Conservation (phyloP, 1,139 yeast species). For the Pichia sp. region DNA sequence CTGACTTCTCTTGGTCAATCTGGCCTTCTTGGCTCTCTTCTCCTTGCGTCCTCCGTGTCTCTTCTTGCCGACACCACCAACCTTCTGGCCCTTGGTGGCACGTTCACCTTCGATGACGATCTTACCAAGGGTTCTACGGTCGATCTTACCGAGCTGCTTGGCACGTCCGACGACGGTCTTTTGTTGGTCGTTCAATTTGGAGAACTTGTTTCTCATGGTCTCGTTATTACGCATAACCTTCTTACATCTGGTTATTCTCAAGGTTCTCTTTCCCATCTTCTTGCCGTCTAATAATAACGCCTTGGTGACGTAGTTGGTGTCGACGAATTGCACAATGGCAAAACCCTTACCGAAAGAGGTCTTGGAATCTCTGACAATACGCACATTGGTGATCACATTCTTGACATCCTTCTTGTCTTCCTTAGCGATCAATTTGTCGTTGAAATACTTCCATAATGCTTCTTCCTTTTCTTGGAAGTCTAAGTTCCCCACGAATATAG, state of each 20-base stretch:
- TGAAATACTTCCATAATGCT: conserved; percentile 80
- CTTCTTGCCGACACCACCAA: conserved; percentile 59
- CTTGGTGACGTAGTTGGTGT: conserved; percentile 75
- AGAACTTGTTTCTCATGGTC: conserved; percentile 27
- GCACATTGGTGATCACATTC: conserved; percentile 61
- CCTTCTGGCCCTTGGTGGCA: conserved; percentile 62
- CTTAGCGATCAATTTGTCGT: conserved; percentile 31
- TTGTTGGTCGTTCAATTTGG: conserved; percentile 55
- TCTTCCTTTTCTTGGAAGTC: conserved; percentile 95
- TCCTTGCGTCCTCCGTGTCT: conserved; percentile 29
- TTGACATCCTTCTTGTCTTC: conserved; percentile 48
- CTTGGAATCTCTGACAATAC: conserved; percentile 87
- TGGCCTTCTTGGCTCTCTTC: conserved; percentile 33
- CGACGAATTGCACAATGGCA: conserved; percentile 91
- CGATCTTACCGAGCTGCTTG: conserved; percentile 74
- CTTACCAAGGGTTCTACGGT: conserved; percentile 63
- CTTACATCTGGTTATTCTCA: conserved; percentile 81
- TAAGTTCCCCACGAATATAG: conserved; percentile 90
- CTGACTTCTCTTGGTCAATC: conserved; percentile 65
- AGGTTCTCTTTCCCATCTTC: conserved; percentile 58
- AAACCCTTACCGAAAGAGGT: conserved; percentile 97
- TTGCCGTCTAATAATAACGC: conserved; percentile 79
- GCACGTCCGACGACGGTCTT: conserved; percentile 83
- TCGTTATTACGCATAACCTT: conserved; percentile 35
- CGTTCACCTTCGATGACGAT: conserved; percentile 72